Percentiles rank a stretch among this genome's conserved stretches.
Conservation (phyloP, 2,329 filamentous ascomycete species). For the Hysterium pulicare region DNA sequence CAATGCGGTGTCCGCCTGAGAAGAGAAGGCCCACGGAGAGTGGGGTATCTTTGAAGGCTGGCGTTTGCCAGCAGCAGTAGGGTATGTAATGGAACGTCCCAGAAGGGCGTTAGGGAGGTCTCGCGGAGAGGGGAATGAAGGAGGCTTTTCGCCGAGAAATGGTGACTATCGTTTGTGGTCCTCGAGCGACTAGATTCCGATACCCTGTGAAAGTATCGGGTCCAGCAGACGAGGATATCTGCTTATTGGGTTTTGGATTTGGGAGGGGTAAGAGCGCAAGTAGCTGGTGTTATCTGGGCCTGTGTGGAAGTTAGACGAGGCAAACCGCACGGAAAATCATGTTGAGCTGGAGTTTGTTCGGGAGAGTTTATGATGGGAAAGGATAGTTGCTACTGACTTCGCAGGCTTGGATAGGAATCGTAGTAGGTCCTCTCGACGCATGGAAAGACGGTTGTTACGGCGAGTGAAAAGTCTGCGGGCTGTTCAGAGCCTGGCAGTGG, state of each 20-base stretch:
- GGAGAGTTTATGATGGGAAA: no score
- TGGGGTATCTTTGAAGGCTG: slow-evolving; percentile 64
- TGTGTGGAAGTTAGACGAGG: slow-evolving; percentile 21
- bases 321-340: slow-evolving; percentile 1
- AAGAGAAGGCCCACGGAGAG: slow-evolving; percentile 87
- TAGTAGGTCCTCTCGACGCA: slow-evolving; percentile 87
- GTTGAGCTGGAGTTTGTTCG: slow-evolving; percentile 3
- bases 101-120: slow-evolving; percentile 84
- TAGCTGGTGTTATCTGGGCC: slow-evolving; percentile 66
- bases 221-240: slow-evolving; percentile 73
- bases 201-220: slow-evolving; percentile 80
- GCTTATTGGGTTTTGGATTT: slow-evolving; percentile 40
- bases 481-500: slow-evolving; percentile 36
- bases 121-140: slow-evolving; percentile 75
- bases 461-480: slow-evolving; percentile 31
- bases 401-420: slow-evolving; percentile 92
- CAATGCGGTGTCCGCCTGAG: slow-evolving; percentile 89
- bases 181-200: slow-evolving; percentile 75
- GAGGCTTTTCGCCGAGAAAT: slow-evolving; percentile 85
- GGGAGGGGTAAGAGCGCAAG: slow-evolving; percentile 30
- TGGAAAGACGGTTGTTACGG: slow-evolving; percentile 52
- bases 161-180: slow-evolving; percentile 63
- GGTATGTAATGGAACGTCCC: slow-evolving; percentile 55
- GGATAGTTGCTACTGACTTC: slow-evolving; percentile 62
- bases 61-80: slow-evolving; percentile 79